Evolutionary conservation across 2,329 filamentous ascomycete species (phyloP).

Genomic region (Lasiodiplodia sp.): DNA sequence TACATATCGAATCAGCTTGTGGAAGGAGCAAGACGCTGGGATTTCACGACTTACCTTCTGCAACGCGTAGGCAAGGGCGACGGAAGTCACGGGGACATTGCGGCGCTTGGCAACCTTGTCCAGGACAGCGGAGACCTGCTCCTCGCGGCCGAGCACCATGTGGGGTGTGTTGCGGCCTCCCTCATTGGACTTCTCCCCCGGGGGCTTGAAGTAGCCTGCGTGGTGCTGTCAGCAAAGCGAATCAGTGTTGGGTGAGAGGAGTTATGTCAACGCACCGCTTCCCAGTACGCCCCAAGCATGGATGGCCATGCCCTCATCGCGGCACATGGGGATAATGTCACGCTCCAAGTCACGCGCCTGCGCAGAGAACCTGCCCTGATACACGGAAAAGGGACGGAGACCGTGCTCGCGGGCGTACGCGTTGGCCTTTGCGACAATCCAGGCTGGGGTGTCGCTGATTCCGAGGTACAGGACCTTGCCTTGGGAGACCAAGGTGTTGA

Average conservation of each 20-base stretch:
- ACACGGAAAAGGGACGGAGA: constrained; percentile 48
- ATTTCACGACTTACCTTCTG: constrained; percentile 63
- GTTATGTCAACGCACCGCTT: constrained; percentile 44
- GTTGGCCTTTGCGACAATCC: constrained; percentile 42
- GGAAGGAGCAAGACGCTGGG: no score
- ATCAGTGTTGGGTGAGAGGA: no score
- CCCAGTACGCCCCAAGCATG: constrained; percentile 63
- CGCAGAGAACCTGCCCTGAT: constrained; percentile 52
- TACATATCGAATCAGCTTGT: no score
- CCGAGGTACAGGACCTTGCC: constrained; percentile 56
- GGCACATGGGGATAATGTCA: constrained; percentile 55
- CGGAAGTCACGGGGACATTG: constrained; percentile 58
- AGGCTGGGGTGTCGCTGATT: constrained; percentile 54
- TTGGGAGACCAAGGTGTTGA: constrained; percentile 49
- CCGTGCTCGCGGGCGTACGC: constrained; percentile 49
- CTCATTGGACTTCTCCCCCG: neutral
- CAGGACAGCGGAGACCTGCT: constrained; percentile 63
- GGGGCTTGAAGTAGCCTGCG: no score
- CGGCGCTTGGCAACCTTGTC: constrained; percentile 63
- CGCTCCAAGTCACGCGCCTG: constrained; percentile 54
- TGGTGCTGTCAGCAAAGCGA: no score
- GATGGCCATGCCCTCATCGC: constrained; percentile 50
- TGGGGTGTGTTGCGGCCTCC: constrained; percentile 50
- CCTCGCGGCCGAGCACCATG: constrained; percentile 54
- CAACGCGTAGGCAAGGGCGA: constrained; percentile 77